Evolutionary conservation across 306 rosid species (phyloP).

Genomic region (Castanea mollissima): DNA sequence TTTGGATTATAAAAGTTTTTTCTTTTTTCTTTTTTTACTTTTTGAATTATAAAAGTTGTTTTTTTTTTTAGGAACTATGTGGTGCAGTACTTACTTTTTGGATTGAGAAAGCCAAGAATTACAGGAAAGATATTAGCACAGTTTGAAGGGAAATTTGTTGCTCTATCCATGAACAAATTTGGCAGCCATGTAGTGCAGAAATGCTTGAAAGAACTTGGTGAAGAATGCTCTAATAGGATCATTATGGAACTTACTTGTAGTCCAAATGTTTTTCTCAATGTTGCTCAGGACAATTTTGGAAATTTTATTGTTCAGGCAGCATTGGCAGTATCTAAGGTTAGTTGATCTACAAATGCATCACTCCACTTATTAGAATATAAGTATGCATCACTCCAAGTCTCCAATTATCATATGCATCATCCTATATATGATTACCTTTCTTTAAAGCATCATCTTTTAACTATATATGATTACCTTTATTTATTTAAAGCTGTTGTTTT

Average conservation of each 20-base stretch:
- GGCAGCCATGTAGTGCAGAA: conserved; percentile 51
- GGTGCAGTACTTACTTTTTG: conserved; percentile 29
- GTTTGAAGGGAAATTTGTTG: conserved; percentile 14
- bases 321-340: conserved; percentile 28
- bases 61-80: conserved; percentile 42
- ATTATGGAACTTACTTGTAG: conserved; percentile 24
- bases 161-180: conserved; percentile 34
- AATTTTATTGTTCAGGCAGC: conserved; percentile 52
- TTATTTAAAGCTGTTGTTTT: too few relatives aligned
- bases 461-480: too few relatives aligned
- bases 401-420: too few relatives aligned
- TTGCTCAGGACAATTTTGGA: conserved; percentile 36
- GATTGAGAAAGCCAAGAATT: background rate
- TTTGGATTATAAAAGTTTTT: background rate
- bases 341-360: background rate
- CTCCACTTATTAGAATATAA: too few relatives aligned
- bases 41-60: background rate
- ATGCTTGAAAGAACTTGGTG: conserved; percentile 2
- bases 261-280: background rate
- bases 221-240: background rate
- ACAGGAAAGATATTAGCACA: background rate
- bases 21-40: background rate
- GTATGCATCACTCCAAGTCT: too few relatives aligned
- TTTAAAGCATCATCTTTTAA: too few relatives aligned
- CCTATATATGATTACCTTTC: too few relatives aligned